Evolutionary conservation across 306 rosid species (phyloP), one percentile per base, ranked within the genome.

Genomic region (Hippophae gyantsensis): DNA sequence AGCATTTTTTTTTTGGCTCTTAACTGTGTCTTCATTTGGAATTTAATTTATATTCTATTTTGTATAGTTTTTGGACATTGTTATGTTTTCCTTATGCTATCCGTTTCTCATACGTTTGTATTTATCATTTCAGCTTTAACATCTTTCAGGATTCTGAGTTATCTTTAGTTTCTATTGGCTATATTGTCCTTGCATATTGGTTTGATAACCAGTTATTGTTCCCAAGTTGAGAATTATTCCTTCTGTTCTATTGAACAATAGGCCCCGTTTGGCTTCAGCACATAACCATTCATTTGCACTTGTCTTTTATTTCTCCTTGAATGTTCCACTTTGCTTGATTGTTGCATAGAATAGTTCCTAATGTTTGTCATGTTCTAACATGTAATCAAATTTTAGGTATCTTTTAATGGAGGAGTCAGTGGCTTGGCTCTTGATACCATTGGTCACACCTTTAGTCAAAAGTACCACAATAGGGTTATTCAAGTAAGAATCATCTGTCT

Each of bases 401-500:
- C 89, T 67, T 87, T 79, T 53, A 78, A 79, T 59, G 98, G 98
- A 52, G 96, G 98, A 66, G 26, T 92, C 63, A 78, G 95, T 65
- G 63, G 78, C 82, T 79, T 92, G 84, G 77, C 75, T 79, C 78
- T 83, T 69, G 96, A 92, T 72, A 87, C 95, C 67, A 82, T 87
- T 69, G 96, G 95, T 65, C 96, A 92, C 63, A 81, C 58, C 57
- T 76, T 81, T 58, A 87, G 96, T 70, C 81, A 65, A 69, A 92
- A 92, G 61, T 92, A 92, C 72, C 98, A 72, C 62, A 82, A 92
- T 42, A 83, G 96, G 71, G 96, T 92, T 71, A 76, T 87, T 69
- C 96, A 85, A 71, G 98, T 89, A 69, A 77, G 77, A 70, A 52
- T 74, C 47, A 68, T 58, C 69, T 57, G 58, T 32, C 57, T 57